phyloP scores from a whole-genome alignment of 2,329 filamentous ascomycete genomes.

The Epichloe sp. region DNA sequence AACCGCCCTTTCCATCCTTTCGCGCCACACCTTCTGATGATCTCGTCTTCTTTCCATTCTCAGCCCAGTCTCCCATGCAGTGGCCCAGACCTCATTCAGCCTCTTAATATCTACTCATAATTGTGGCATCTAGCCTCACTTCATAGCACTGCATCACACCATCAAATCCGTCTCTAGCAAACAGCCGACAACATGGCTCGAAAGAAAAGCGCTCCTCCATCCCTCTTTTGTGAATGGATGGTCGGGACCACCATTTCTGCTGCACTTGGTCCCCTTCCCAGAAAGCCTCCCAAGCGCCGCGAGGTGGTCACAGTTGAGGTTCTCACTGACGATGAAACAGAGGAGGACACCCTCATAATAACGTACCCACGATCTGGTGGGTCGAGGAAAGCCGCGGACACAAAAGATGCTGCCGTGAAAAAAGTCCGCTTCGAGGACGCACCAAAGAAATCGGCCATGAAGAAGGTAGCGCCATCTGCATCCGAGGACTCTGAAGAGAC shows the following conservation, averaged over 20 bases:
- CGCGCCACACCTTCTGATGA: not conserved
- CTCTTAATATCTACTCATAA: not conserved
- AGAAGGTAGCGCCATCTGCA: slow-evolving; percentile 15
- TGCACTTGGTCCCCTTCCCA: slow-evolving; percentile 15
- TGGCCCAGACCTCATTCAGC: not conserved
- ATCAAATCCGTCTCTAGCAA: not conserved
- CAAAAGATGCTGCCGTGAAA: slow-evolving; percentile 16
- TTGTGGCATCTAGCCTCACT: not conserved
- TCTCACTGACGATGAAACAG: slow-evolving; percentile 38
- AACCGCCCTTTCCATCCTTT: not conserved
- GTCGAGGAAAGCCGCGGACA: not conserved
- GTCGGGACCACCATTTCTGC: slow-evolving; percentile 23
- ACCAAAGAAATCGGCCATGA: slow-evolving; percentile 25
- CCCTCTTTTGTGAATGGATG: slow-evolving; percentile 27
- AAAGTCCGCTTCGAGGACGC: slow-evolving; percentile 30
- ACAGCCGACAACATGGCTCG: not conserved
- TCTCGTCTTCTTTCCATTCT: not conserved
- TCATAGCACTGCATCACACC: not conserved
- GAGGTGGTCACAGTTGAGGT: slow-evolving; percentile 28
- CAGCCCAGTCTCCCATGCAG: too few relatives aligned
- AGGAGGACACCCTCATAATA: slow-evolving; percentile 33
- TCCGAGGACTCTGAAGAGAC: slow-evolving; percentile 10
- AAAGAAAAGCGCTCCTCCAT: not conserved
- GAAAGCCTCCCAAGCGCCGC: slow-evolving; percentile 13
- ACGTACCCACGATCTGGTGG: slow-evolving; percentile 31